These are phyloP conservation scores for Silybum marianum DNA, from an alignment of 129 eudicot genomes.

Conservation along the genomic window DNA sequence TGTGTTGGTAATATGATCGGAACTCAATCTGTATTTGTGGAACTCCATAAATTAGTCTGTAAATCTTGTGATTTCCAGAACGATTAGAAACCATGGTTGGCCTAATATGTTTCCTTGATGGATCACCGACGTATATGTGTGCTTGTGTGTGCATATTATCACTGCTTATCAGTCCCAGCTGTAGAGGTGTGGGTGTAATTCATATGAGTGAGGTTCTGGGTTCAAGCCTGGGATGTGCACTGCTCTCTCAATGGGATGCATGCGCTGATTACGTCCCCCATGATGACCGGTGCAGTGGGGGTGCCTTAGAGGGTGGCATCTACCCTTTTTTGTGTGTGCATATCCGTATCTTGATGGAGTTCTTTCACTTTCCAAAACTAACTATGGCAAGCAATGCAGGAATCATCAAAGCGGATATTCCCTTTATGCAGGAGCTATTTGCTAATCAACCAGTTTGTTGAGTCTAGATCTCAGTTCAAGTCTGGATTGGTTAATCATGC, in stretches of 20 bases:
- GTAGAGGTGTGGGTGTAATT: no score
- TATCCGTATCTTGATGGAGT: constrained; percentile 14
- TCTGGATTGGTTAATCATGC: constrained; percentile 97
- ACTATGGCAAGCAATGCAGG: constrained; percentile 52
- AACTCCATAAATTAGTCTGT: not conserved
- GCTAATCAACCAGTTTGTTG: constrained; percentile 80
- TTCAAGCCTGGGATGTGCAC: no score
- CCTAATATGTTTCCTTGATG: not conserved
- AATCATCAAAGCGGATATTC: constrained; percentile 75
- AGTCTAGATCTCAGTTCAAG: constrained; percentile 97
- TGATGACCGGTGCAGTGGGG: no score
- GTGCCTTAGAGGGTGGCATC: no score
- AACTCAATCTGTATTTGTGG: not conserved
- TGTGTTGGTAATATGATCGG: not conserved
- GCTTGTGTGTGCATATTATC: not conserved
- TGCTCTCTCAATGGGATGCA: no score
- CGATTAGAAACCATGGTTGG: not conserved
- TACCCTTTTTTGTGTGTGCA: not conserved
- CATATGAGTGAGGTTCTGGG: no score
- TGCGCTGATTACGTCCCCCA: no score
- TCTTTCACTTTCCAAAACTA: constrained; percentile 6
- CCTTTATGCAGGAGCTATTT: constrained; percentile 90
- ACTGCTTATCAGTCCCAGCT: no score
- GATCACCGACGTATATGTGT: not conserved
- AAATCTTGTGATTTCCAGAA: not conserved